Base-by-base conservation (phyloP, 2,329 filamentous ascomycete species). In the Monosporascus sp. region DNA sequence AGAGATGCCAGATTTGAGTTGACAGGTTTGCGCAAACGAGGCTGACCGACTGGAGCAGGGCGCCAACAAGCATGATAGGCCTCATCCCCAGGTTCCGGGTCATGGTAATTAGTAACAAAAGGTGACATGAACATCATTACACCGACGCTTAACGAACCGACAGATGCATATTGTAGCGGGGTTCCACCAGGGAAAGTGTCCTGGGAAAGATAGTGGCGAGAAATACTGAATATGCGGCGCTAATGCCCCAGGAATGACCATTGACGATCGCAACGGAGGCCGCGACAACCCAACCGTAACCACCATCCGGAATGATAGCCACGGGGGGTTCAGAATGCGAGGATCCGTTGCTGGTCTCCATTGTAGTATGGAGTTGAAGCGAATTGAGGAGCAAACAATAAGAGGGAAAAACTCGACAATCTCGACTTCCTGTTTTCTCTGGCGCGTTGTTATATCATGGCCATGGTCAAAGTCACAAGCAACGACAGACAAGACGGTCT, bases 91-190 rank as follows among this genome's bases (percentile, higher is more conserved):
- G 58, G 5, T 61, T 54, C 11, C 59, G 58, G 6, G 64, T 65
- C 9, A 57, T 52, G 19, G 66, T n/a, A n/a, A n/a, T n/a, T 54
- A 0, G 65, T 65, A 3, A 65, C 63, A 0, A 74, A 49, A 4
- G 81, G 79, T 20, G 77, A 68, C 16, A 74, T 59, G 5, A 74
- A 55, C 45, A 74, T 64, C 3, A 66, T 62, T 44, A 65, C 70
- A 1, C 75, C 77, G 53, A 84, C 78, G 37, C 74, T 78, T 0
- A 86, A 72, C 0, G 78, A 79, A 24, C 84, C 83, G 19, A 86
- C 74, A 55, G 86, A 79, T 26, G 82, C 82, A 58, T 79, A 86
- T 22, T 82, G 72, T 0, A 85, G 71, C 2, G 72, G 69, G 0
- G 77, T 78, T 1, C 81, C 78, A 2, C 73, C 72, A 0, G 78